Evolutionary conservation across 768 basidiomycete genomes (phyloP).

Genomic region (Phanerochaete carnosa): DNA sequence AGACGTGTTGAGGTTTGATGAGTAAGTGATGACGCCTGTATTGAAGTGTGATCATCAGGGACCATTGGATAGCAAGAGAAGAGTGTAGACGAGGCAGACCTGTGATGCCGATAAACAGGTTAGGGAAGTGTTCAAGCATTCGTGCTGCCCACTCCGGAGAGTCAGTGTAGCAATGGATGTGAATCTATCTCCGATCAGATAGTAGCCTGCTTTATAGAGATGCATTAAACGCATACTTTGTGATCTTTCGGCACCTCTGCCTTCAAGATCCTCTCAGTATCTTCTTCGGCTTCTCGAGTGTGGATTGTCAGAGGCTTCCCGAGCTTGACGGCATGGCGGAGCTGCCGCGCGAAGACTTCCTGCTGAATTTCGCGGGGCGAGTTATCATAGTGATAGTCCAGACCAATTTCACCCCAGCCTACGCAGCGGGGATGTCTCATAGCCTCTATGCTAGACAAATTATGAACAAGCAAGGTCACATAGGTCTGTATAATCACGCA

Average conservation of each 20-base stretch:
- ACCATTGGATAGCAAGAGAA: constrained; percentile 66
- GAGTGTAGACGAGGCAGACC: constrained; percentile 45
- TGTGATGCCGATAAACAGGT: constrained; percentile 82
- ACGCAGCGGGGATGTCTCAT: constrained; percentile 81
- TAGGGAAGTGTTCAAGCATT: constrained; percentile 73
- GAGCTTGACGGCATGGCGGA: constrained; percentile 61
- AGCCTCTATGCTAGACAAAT: constrained; percentile 53
- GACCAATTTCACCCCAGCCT: constrained; percentile 86
- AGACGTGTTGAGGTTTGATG: constrained; percentile 71
- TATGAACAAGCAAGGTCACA: neutral
- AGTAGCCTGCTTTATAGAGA: neutral
- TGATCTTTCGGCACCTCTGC: constrained; percentile 71
- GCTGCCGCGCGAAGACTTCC: constrained; percentile 62
- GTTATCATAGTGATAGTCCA: constrained; percentile 82
- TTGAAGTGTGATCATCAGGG: constrained; percentile 39
- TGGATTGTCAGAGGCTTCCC: constrained; percentile 83
- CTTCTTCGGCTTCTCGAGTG: constrained; percentile 81
- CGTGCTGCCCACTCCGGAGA: constrained; percentile 68
- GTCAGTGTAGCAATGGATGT: constrained; percentile 89
- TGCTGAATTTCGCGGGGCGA: constrained; percentile 71
- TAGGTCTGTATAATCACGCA: constrained; percentile 28
- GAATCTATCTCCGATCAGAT: constrained; percentile 46
- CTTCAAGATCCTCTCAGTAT: constrained; percentile 76
- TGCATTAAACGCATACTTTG: constrained; percentile 37
- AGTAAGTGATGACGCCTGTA: constrained; percentile 75